These are phyloP conservation scores for Chimonanthus praecox DNA, from an alignment of 164 flowering plant genomes.

Conservation along the genomic window DNA sequence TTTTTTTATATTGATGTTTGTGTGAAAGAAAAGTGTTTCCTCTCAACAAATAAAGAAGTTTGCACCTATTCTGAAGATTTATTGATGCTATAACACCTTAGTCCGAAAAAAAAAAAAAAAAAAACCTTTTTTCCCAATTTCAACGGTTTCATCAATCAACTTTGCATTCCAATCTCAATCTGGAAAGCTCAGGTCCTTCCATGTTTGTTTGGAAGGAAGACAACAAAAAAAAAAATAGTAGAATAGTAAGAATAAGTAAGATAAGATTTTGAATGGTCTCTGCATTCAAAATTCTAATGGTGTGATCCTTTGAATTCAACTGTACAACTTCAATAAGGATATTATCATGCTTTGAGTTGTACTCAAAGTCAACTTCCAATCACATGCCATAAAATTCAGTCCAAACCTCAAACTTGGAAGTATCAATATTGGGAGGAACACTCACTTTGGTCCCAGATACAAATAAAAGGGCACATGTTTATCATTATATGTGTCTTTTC, in stretches of 20 bases:
- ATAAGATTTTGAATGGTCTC: neutral
- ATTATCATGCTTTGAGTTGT: neutral
- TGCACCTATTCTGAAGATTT: no score
- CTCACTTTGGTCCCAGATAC: neutral
- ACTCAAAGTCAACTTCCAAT: neutral
- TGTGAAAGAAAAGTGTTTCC: no score
- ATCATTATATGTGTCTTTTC: no score
- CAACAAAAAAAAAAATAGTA: no score
- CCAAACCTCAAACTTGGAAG: neutral
- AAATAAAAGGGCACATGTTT: no score
- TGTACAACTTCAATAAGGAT: neutral
- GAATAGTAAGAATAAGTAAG: no score
- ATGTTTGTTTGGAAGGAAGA: neutral
- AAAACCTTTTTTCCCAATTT: no score
- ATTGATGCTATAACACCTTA: no score
- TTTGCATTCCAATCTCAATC: neutral
- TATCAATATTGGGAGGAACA: neutral
- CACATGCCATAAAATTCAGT: neutral
- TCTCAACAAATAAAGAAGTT: no score
- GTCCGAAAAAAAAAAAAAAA: no score
- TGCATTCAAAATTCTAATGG: neutral
- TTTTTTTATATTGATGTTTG: no score
- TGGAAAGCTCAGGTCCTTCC: neutral
- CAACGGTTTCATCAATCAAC: neutral
- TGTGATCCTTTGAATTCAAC: neutral